Conservation (phyloP, 495 filamentous ascomycete species). For the Pseudoneurospora amorphoporcata region DNA sequence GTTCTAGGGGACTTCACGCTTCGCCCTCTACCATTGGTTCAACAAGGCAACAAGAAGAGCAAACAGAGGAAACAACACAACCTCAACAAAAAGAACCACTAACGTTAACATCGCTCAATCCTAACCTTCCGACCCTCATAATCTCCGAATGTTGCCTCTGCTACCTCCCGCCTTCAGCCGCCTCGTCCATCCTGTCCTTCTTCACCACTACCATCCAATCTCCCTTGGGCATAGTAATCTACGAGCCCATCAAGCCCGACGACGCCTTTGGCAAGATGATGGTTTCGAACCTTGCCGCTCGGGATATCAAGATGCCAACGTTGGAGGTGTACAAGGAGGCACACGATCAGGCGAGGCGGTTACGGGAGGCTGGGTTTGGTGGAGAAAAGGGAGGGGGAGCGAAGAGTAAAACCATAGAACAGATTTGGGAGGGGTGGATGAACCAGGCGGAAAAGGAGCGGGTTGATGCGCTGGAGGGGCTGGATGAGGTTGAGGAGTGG, state of each 20-base stretch:
- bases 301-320: slow-evolving; percentile 77
- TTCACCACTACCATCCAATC: slow-evolving; percentile 47
- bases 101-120: slow-evolving; percentile 23
- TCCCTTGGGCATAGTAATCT: slow-evolving; percentile 59
- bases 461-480: slow-evolving; percentile 67
- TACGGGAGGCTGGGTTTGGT: slow-evolving; percentile 54
- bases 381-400: slow-evolving; percentile 25
- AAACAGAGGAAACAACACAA: neutral
- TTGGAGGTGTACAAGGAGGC: slow-evolving; percentile 58
- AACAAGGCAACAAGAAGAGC: neutral
- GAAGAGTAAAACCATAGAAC: slow-evolving; percentile 49
- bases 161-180: slow-evolving; percentile 59
- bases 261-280: slow-evolving; percentile 85
- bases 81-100: neutral
- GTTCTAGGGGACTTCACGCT: neutral
- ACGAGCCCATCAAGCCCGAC: slow-evolving; percentile 76
- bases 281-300: slow-evolving; percentile 79
- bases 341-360: slow-evolving; percentile 52
- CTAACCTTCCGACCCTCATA: slow-evolving; percentile 61
- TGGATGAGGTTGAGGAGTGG: slow-evolving; percentile 98
- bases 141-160: slow-evolving; percentile 92
- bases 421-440: slow-evolving; percentile 71
- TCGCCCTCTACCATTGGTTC: neutral
- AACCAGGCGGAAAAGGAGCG: slow-evolving; percentile 62
- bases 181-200: slow-evolving; percentile 52